These are phyloP conservation scores for Pseudogymnoascus sp. DNA, from an alignment of 2,329 filamentous ascomycete genomes.

Conservation along the genomic window DNA sequence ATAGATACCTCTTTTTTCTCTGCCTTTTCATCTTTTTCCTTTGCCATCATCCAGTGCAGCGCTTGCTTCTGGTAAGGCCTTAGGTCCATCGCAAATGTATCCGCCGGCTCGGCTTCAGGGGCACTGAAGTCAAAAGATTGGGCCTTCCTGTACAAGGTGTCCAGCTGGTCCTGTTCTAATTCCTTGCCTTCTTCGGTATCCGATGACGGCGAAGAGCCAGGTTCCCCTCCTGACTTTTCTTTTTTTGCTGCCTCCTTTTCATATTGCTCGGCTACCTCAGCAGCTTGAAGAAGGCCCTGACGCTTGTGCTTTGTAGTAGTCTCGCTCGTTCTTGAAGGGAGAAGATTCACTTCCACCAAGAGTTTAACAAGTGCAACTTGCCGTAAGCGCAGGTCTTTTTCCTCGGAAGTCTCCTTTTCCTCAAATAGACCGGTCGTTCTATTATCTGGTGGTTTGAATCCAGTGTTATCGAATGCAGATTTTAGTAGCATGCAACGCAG, in stretches of 20 bases:
- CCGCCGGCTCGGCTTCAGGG: constrained; percentile 74
- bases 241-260: constrained; percentile 46
- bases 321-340: constrained; percentile 68
- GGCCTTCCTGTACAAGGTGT: constrained; percentile 88
- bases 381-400: constrained; percentile 73
- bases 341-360: constrained; percentile 80
- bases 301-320: constrained; percentile 71
- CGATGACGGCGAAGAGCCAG: constrained; percentile 40
- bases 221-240: constrained; percentile 18
- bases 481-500: constrained; percentile 69
- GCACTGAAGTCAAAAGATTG: constrained; percentile 95
- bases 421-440: constrained; percentile 70
- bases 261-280: constrained; percentile 77
- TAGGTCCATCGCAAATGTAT: constrained; percentile 75
- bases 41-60: constrained; percentile 90
- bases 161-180: constrained; percentile 90
- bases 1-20: constrained; percentile 69
- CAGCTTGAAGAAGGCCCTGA: constrained; percentile 79
- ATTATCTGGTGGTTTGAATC: constrained; percentile 61
- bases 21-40: constrained; percentile 74
- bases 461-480: constrained; percentile 63
- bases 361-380: constrained; percentile 85
- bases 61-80: constrained; percentile 95
- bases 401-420: constrained; percentile 76
- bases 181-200: constrained; percentile 78